phyloP scores from a whole-genome alignment of 1,284 basidiomycete species.

The Trametes sp. region DNA sequence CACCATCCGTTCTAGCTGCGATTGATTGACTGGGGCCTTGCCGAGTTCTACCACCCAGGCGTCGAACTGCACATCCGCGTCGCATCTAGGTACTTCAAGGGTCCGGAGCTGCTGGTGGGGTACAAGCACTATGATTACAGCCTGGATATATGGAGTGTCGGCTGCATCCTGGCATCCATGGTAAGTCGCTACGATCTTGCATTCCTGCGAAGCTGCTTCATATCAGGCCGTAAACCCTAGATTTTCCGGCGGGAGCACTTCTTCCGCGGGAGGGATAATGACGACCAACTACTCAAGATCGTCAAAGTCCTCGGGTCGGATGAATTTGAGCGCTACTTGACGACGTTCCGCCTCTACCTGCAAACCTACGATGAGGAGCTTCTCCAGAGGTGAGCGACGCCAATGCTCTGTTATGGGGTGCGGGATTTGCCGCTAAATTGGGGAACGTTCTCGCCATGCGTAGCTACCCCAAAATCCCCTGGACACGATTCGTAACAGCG shows the following conservation, averaged over 20 bases:
- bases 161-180: conserved; percentile 91
- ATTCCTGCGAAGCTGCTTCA: not conserved
- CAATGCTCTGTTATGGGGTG: not conserved
- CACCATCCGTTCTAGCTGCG: conserved; percentile 58
- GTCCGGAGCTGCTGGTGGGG: conserved; percentile 87
- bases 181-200: conserved; percentile 48
- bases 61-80: conserved; percentile 91
- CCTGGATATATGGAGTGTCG: conserved; percentile 88
- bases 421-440: not conserved
- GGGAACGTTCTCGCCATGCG: conserved; percentile 9
- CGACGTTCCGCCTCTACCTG: conserved; percentile 80
- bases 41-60: conserved; percentile 91
- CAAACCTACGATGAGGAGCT: conserved; percentile 74
- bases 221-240: conserved; percentile 42
- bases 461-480: conserved; percentile 80
- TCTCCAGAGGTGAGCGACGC: conserved; percentile 59
- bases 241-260: conserved; percentile 91
- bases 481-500: conserved; percentile 72
- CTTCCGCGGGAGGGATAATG: conserved; percentile 91
- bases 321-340: conserved; percentile 76
- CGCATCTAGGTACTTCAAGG: conserved; percentile 91
- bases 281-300: conserved; percentile 90
- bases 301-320: conserved; percentile 89
- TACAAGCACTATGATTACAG: conserved; percentile 89
- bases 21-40: conserved; percentile 92